Evolutionary conservation across 1,284 basidiomycete species (phyloP).

Genomic region (Cutaneotrichosporon cutaneum): DNA sequence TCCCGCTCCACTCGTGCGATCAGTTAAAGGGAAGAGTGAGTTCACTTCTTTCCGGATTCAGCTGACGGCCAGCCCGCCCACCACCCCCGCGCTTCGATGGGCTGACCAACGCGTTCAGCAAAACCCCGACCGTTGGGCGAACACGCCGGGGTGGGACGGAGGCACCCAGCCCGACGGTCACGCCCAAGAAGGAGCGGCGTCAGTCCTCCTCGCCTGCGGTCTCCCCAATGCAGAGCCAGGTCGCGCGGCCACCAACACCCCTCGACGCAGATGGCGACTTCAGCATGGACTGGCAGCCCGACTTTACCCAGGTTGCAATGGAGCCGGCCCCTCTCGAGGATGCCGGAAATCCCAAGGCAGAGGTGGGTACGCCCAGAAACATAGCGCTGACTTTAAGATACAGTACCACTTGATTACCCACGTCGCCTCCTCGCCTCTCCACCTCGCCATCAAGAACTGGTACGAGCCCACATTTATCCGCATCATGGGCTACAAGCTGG

Average conservation of each 20-base stretch:
- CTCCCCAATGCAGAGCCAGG: conserved; percentile 16
- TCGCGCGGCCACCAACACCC: background rate
- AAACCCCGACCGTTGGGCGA: conserved; percentile 26
- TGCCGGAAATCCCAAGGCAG: conserved; percentile 22
- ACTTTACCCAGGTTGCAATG: conserved; percentile 5
- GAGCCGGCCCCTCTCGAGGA: background rate
- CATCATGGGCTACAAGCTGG: conserved; percentile 19
- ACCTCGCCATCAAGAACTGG: conserved; percentile 11
- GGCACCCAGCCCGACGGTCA: conserved; percentile 28
- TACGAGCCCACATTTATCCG: conserved; percentile 35
- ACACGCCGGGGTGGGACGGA: conserved; percentile 35
- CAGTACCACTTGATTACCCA: conserved; percentile 43
- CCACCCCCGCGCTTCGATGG: conserved; percentile 33
- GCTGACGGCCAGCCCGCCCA: conserved; percentile 18
- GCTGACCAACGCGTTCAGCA: conserved; percentile 41
- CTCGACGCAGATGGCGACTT: conserved; percentile 3
- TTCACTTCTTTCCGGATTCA: background rate
- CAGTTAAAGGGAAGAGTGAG: conserved; percentile 37
- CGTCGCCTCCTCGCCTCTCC: conserved; percentile 25
- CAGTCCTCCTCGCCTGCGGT: conserved; percentile 9
- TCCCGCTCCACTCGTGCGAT: conserved; percentile 26
- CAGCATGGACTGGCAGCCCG: conserved; percentile 25
- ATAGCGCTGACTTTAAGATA: conserved; percentile 24
- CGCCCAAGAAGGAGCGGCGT: conserved; percentile 18
- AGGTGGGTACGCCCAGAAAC: conserved; percentile 21